Evolutionary conservation across 768 basidiomycete species (phyloP), one percentile per base, ranked within the genome.

Genomic region (Rhodotorula sphaerocarpa): DNA sequence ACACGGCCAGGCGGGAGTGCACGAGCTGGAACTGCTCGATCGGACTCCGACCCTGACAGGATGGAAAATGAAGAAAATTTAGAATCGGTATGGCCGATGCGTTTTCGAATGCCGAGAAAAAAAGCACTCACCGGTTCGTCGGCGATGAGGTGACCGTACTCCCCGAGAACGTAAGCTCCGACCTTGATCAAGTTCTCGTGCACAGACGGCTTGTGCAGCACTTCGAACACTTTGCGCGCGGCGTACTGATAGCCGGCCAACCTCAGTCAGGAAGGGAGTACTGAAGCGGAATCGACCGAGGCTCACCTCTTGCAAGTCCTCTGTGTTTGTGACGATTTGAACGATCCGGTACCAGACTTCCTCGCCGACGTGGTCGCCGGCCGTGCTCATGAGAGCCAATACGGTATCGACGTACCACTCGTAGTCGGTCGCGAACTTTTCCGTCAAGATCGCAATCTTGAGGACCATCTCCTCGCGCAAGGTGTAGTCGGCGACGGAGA

Each of bases 331-430:
- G 51, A 95, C 89, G 63, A 99, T 96, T 61, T 73, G 95, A 31
- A 99, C 87, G 53, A 99, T 91, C 55, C 95, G 88, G 76, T 95
- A 97, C 95, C 95, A 99, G 39, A 99, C 95, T 78, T 97, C 95
- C 68, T 97, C 93, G 50, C 95, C 95, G 55, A 99, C 93, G 73
- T 99, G 91, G 73, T 99, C 95, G 57, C 95, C 95, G 16, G 95
- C 95, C 44, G 90, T 86, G 73, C 87, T 89, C 74, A 99, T 93
- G 59, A 99, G 83, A 73, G 91, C 86, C 70, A 99, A 78, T 73
- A 97, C 89, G 69, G 91, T 99, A 76, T 99, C 93, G 59, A 99
- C 89, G 79, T 99, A 97, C 70, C 71, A 74, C 53, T 71, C 67
- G 63, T 72, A 70, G 70, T 78, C 95, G 59, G 83, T 87, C 28